These are phyloP conservation scores for Trametes polyzona DNA, from an alignment of 1,284 basidiomycete species.

Conservation along the genomic window DNA sequence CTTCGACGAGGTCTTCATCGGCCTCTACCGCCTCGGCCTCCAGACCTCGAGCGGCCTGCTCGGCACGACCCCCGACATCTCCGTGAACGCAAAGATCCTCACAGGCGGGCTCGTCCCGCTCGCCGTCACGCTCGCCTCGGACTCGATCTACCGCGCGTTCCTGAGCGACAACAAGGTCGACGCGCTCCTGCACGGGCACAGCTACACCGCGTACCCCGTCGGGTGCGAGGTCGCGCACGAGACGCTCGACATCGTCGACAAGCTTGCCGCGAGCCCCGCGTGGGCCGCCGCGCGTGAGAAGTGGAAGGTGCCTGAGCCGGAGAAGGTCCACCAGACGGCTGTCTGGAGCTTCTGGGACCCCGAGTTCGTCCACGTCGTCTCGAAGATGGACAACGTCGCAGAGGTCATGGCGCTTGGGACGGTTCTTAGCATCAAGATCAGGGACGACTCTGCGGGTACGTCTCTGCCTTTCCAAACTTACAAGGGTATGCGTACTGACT, in stretches of 20 bases:
- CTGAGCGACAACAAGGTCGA: constrained; percentile 76
- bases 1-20: constrained; percentile 97
- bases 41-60: constrained; percentile 69
- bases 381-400: constrained; percentile 59
- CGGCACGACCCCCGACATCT: constrained; percentile 81
- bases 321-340: constrained; percentile 18
- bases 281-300: constrained; percentile 60
- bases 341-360: constrained; percentile 93
- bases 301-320: constrained; percentile 43
- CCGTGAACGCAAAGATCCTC: constrained; percentile 92
- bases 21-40: constrained; percentile 86
- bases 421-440: constrained; percentile 83
- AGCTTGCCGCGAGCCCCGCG: constrained; percentile 46
- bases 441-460: constrained; percentile 61
- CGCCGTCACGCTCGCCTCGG: constrained; percentile 81
- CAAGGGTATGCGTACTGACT: background rate
- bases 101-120: constrained; percentile 94
- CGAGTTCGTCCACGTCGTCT: constrained; percentile 69
- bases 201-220: constrained; percentile 91
- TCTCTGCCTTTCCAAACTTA: constrained; percentile 12
- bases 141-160: constrained; percentile 84
- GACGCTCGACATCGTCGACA: constrained; percentile 71
- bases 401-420: constrained; percentile 90
- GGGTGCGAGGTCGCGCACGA: constrained; percentile 92
- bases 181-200: constrained; percentile 93